Base-by-base conservation (phyloP, 129 eudicot species). In the Chrysanthemum seticuspe region DNA sequence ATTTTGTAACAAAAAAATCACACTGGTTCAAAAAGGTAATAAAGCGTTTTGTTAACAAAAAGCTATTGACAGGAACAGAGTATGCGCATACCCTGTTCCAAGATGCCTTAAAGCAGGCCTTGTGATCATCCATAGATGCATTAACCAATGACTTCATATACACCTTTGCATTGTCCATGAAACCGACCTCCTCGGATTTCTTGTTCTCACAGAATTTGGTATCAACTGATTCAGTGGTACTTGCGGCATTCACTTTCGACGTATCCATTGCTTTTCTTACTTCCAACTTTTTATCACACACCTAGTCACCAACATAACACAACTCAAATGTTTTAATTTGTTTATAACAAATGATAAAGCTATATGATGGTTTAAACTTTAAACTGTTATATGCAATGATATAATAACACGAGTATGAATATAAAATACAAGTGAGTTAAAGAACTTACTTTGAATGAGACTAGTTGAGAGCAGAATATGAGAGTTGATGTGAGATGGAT, bases 31-130 rank as follows among this genome's bases (percentile, higher is more conserved):
- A n/a, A n/a, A n/a, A n/a, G n/a, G n/a, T 36, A 36, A 36, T 34
- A 31, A 31, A 0, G 40, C 40, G 40, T 31, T 31, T 31, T 31
- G 40, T 31, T 31, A 31, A 31, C 5, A n/a, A 29, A 10, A 1
- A 6, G 0, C 34, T 5, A 7, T 8, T 7, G 4, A 25, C 5
- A 12, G 18, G n/a, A 3, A 1, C 10, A n/a, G 2, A 2, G 58
- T 2, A 36, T 8, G 23, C 13, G 0, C 63, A 70, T 8, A 65
- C 82, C 78, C 67, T 79, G 57, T 79, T 69, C 74, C 64, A 79
- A 65, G 74, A 29, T 16, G 75, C 57, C 70, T 73, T 79, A 15
- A 79, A 79, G 70, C 83, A 79, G 59, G 65, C 70, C 63, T 79
- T 73, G 58, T 79, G 79, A 2, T 74, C 75, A 58, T 79, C 74